A percentile compares a stretch with the other conserved stretches of the same genome.
These are phyloP conservation scores for Ganoderma multipileum DNA, from an alignment of 1,284 basidiomycete genomes.

Conservation along the genomic window DNA sequence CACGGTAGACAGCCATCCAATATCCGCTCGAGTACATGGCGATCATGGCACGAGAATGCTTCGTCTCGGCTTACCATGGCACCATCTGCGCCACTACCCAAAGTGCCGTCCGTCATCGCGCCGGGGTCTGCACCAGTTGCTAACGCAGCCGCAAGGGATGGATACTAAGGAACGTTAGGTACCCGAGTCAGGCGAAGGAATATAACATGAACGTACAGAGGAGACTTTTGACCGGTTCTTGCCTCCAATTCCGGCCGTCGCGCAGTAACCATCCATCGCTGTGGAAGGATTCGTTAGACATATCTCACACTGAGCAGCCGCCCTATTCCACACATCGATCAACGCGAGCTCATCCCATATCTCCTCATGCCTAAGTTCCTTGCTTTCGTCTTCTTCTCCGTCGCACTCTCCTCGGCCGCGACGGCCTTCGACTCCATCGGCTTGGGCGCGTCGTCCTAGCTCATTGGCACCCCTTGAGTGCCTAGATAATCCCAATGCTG, in stretches of 20 bases:
- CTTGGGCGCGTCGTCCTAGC: slow-evolving; percentile 41
- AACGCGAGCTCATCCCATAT: slow-evolving; percentile 86
- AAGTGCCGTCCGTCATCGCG: slow-evolving; percentile 31
- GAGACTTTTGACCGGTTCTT: slow-evolving; percentile 70
- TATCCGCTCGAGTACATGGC: slow-evolving; percentile 87
- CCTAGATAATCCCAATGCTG: slow-evolving; percentile 57
- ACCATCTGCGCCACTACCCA: slow-evolving; percentile 41
- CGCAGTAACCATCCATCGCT: slow-evolving; percentile 4
- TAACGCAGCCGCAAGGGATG: slow-evolving; percentile 51
- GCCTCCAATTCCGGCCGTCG: slow-evolving; percentile 70
- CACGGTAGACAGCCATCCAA: slow-evolving; percentile 84
- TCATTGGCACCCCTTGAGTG: slow-evolving; percentile 34
- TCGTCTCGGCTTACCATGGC: slow-evolving; percentile 66
- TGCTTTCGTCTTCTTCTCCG: slow-evolving; percentile 54
- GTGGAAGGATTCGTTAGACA: slow-evolving; percentile 12
- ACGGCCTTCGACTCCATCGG: slow-evolving; percentile 20
- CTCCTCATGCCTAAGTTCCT: slow-evolving; percentile 71
- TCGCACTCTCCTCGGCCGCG: slow-evolving; percentile 30
- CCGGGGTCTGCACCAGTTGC: slow-evolving; percentile 27
- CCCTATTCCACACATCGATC: slow-evolving; percentile 82
- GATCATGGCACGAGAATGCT: slow-evolving; percentile 72
- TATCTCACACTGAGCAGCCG: slow-evolving; percentile 78
- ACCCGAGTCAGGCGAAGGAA: neutral
- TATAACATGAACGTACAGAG: slow-evolving; percentile 57
- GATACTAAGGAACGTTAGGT: slow-evolving; percentile 40